A percentile compares a stretch with the other conserved stretches of the same genome.
These are phyloP conservation scores for Ascochyta clinopodiicola DNA, from an alignment of 2,329 filamentous ascomycete genomes.

Conservation along the genomic window DNA sequence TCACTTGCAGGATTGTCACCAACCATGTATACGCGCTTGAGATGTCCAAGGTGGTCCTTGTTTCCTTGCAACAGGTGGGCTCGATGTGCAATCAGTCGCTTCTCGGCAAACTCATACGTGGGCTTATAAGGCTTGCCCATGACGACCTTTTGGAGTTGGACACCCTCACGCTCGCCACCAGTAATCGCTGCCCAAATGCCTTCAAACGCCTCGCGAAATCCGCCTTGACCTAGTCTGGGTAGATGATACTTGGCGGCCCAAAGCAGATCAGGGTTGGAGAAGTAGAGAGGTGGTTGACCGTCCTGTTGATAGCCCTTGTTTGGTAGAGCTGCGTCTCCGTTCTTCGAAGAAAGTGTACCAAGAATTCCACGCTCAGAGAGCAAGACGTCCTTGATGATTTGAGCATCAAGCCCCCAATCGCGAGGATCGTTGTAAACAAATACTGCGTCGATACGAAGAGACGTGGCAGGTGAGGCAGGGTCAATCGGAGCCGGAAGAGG, in stretches of 20 bases:
- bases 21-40: constrained; percentile 89
- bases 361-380: constrained; percentile 79
- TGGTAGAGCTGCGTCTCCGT: constrained; percentile 68
- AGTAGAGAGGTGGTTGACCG: constrained; percentile 80
- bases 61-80: constrained; percentile 52
- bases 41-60: constrained; percentile 46
- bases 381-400: constrained; percentile 83
- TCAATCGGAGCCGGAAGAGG: constrained; percentile 63
- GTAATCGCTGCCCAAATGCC: constrained; percentile 81
- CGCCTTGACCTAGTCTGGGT: constrained; percentile 88
- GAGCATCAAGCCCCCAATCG: constrained; percentile 91
- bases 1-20: constrained; percentile 80
- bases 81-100: constrained; percentile 69
- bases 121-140: constrained; percentile 82
- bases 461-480: constrained; percentile 54
- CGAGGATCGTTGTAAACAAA: constrained; percentile 95
- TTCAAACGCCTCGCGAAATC: constrained; percentile 81
- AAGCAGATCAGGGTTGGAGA: constrained; percentile 87
- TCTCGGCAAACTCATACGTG: constrained; percentile 87
- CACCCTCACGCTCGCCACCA: constrained; percentile 59
- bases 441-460: constrained; percentile 83
- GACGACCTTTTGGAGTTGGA: constrained; percentile 66
- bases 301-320: constrained; percentile 84
- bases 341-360: constrained; percentile 78
- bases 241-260: constrained; percentile 88